These are phyloP conservation scores for Candida odintsovae DNA, from an alignment of 805 yeast species.

Conservation along the genomic window DNA sequence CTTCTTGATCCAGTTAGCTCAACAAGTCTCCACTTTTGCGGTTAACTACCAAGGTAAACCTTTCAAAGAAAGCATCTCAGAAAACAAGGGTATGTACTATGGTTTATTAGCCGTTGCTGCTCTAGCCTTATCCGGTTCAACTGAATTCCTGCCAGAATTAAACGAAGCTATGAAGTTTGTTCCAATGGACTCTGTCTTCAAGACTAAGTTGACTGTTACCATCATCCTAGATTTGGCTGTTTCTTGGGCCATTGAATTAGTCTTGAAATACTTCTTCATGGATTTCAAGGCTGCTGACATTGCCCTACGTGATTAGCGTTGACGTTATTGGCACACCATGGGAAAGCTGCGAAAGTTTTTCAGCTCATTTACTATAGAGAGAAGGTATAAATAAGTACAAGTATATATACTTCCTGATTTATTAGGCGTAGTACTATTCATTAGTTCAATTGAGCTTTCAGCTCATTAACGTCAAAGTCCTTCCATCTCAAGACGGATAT, in stretches of 20 bases:
- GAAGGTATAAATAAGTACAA: background rate
- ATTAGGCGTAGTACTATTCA: background rate
- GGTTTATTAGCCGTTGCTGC: slow-evolving; percentile 89
- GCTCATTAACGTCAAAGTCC: slow-evolving; percentile 15
- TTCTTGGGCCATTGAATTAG: slow-evolving; percentile 71
- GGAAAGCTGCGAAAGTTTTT: background rate
- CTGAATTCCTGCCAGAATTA: slow-evolving; percentile 91
- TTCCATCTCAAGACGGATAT: slow-evolving; percentile 19
- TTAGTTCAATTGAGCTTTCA: slow-evolving; percentile 5
- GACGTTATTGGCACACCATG: background rate
- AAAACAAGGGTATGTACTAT: slow-evolving; percentile 94
- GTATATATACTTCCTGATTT: background rate
- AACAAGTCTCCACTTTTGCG: slow-evolving; percentile 96
- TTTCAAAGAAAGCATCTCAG: slow-evolving; percentile 83
- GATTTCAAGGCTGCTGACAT: slow-evolving; percentile 91
- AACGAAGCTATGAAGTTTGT: slow-evolving; percentile 91
- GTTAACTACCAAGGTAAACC: slow-evolving; percentile 97
- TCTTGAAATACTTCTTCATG: slow-evolving; percentile 81
- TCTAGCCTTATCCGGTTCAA: slow-evolving; percentile 84
- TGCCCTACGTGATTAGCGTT: slow-evolving; percentile 38
- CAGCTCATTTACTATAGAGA: background rate
- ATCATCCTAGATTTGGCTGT: slow-evolving; percentile 72
- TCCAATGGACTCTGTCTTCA: slow-evolving; percentile 72
- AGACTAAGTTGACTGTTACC: slow-evolving; percentile 65
- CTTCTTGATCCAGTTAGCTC: slow-evolving; percentile 88